A percentile compares a stretch with the other conserved stretches of the same genome.
phyloP scores from a whole-genome alignment of 1,284 basidiomycete species.

The Austroboletus niveus region DNA sequence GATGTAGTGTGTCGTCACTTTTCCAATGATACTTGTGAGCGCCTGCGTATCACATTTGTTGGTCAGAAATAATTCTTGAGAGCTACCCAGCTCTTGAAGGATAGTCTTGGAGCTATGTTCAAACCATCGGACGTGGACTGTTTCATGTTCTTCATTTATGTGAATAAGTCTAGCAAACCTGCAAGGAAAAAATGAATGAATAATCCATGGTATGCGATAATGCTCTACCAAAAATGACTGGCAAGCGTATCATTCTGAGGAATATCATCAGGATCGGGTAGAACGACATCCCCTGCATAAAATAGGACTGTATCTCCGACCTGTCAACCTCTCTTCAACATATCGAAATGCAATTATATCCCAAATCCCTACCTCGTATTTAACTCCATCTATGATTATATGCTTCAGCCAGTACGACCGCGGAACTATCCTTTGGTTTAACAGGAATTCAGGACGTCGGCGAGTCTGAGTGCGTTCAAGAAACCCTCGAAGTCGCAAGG shows the following conservation, averaged over 20 bases:
- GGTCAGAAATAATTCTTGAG: slow-evolving; percentile 63
- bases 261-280: slow-evolving; percentile 33
- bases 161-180: slow-evolving; percentile 68
- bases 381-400: slow-evolving; percentile 27
- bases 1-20: slow-evolving; percentile 42
- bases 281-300: slow-evolving; percentile 36
- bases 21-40: slow-evolving; percentile 43
- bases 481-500: slow-evolving; percentile 20
- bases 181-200: background rate
- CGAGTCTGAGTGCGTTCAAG: slow-evolving; percentile 18
- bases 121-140: slow-evolving; percentile 67
- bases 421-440: slow-evolving; percentile 26
- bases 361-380: slow-evolving; percentile 22
- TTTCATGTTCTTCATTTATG: slow-evolving; percentile 42
- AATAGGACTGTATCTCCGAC: slow-evolving; percentile 56
- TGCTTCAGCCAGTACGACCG: slow-evolving; percentile 30
- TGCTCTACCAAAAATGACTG: slow-evolving; percentile 59
- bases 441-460: slow-evolving; percentile 17
- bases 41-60: slow-evolving; percentile 49
- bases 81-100: slow-evolving; percentile 54
- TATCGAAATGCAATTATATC: slow-evolving; percentile 24
- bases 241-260: slow-evolving; percentile 40
- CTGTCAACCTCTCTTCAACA: slow-evolving; percentile 32
- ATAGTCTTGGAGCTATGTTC: slow-evolving; percentile 61
- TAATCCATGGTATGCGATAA: background rate